Evolutionary conservation across 2,329 filamentous ascomycete species (phyloP), one percentile per base, ranked within the genome.

Genomic region (Calonectria fujianensis): DNA sequence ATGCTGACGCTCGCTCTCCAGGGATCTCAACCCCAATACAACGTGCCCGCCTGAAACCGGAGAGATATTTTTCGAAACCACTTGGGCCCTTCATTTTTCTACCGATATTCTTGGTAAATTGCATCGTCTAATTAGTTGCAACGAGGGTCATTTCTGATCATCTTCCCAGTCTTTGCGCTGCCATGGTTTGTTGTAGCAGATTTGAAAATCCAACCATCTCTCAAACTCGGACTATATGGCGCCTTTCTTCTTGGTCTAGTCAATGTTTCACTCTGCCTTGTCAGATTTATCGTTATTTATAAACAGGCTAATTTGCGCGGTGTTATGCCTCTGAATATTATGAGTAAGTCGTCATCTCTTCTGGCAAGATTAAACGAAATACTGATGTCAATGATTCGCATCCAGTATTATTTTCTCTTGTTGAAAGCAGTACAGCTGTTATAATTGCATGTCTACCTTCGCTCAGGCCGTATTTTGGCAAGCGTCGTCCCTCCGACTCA

Each of bases 281-380:
- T 63, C n/a, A 63, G 57, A 20, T 63, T 63, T 11, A 63, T 63
- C 13, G 57, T 63, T 20, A 63, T 63, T 20, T 63, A 63, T 29
- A 39, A 29, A n/a, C 57, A 41, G 18, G 18, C 57, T 2, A 63
- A 63, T 31, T 41, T 63, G 16, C 57, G 57, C 0, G 57, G 57
- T 20, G 57, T 63, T 11, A 63, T 63, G 57, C 57, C 57, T 18
- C 24, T 63, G 10, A 63, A 63, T 41, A 41, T 63, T 6, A 63
- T 63, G 57, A 41, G 57, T 63, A 41, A 29, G 57, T 31, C 9
- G 24, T 27, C 13, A 2, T 2, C 14, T 29, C 24, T 9, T 2
- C 4, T 1, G 14, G 10, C 1, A 20, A 24, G 27, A 20, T n/a
- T 4, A 4, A 16, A 9, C 24, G 2, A 39, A 3, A 20, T 10